Evolutionary conservation across 306 rosid species (phyloP), one percentile per base, ranked within the genome.

Genomic region (Quercus variabilis): DNA sequence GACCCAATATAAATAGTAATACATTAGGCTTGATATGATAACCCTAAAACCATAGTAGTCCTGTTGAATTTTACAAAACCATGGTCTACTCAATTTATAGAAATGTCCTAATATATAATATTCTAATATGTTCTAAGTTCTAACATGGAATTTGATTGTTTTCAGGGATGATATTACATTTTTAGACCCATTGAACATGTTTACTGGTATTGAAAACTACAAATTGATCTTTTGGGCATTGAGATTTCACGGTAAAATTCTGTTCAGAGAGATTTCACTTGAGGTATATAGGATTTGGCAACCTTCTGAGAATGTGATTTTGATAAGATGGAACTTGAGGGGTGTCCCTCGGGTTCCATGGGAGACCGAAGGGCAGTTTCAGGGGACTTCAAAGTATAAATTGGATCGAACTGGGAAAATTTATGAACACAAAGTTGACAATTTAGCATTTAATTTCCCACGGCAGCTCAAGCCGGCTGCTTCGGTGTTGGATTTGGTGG

Each of bases 281-380:
- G 99, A 95, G 83, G 88, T 92, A 2, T 88, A 79, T 74, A 78
- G 94, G 86, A 89, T 92, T 77, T 95, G 99, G 99, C 99, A 92
- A 81, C 99, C 98, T 81, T 90, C 97, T 17, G 95, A 92, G 91
- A 95, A 92, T 79, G 92, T 88, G 60, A 93, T 95, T 55, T 64
- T 88, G 86, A 89, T 95, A 13, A 88, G 97, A 78, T 95, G 99
- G 99, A 95, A 91, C 84, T 79, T 92, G 85, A 90, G 78, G 83
- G 99, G 99, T 0, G 90, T 88, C 65, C 99, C 99, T 17, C 51
- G 99, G 20, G 97, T 95, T 74, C 98, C 99, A 68, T 95, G 99
- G 99, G 99, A 92, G 76, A 79, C 96, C 13, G 84, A 86, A 75
- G 99, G 99, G 31, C 88, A 93, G 43, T 95, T 95, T 86, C 98